Evolutionary conservation across 129 eudicot species (phyloP).

Genomic region (Lonicera japonica): DNA sequence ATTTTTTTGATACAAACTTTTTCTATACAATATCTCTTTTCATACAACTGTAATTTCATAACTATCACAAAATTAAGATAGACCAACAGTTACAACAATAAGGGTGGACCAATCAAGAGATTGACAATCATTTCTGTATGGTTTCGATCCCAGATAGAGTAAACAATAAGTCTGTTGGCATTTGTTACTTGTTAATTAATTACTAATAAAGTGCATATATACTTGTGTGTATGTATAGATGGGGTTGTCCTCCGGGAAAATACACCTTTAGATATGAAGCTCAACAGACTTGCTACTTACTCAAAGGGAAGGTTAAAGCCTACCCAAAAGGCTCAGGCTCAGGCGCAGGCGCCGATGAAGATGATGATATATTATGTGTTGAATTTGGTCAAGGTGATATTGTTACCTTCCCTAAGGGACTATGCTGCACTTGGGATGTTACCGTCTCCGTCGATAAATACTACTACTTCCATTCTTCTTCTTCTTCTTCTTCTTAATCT

Average conservation of each 20-base stretch:
- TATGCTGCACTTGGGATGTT: constrained; percentile 4
- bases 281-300: neutral
- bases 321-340: constrained; percentile 6
- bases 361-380: neutral
- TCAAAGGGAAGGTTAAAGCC: constrained; percentile 6
- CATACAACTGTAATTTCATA: too few species aligned
- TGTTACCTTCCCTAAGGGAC: constrained; percentile 4
- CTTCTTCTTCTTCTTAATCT: neutral
- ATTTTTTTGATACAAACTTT: too few species aligned
- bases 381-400: constrained; percentile 3
- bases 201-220: neutral
- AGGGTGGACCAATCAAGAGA: too few species aligned
- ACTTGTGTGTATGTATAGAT: neutral
- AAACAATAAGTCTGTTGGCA: too few species aligned
- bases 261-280: neutral
- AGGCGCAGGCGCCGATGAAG: too few species aligned
- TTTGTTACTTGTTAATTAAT: neutral
- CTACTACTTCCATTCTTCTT: constrained; percentile 1
- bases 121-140: too few species aligned
- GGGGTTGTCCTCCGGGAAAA: constrained; percentile 5
- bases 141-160: too few species aligned
- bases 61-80: too few species aligned
- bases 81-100: too few species aligned
- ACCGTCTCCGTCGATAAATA: constrained; percentile 3
- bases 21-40: too few species aligned